Evolutionary conservation across 1,284 basidiomycete genomes (phyloP).

Genomic region (Athelia sp.): DNA sequence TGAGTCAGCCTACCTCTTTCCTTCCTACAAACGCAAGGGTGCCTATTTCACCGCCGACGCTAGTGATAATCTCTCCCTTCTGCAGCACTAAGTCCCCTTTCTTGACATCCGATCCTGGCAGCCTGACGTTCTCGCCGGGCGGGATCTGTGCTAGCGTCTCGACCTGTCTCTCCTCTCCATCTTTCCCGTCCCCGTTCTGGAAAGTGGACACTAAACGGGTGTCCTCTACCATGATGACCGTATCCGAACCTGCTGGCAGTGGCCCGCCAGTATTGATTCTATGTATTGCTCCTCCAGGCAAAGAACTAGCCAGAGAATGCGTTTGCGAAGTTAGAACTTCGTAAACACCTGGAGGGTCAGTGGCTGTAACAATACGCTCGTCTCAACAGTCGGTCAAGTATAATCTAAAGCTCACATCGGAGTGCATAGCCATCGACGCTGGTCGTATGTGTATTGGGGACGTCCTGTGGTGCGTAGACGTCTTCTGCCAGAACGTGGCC

Average conservation of each 20-base stretch:
- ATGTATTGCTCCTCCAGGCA: conserved; percentile 56
- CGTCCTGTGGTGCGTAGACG: conserved; percentile 57
- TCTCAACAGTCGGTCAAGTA: not conserved
- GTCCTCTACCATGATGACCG: conserved; percentile 91
- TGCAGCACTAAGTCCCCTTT: conserved; percentile 65
- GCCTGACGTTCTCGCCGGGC: conserved; percentile 68
- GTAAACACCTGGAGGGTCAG: conserved; percentile 61
- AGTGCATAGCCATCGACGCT: conserved; percentile 89
- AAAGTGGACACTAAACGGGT: conserved; percentile 61
- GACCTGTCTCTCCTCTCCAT: conserved; percentile 66
- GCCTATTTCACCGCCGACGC: conserved; percentile 81
- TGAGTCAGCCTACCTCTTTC: conserved; percentile 44
- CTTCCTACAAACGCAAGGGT: conserved; percentile 77
- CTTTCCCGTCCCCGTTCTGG: conserved; percentile 37
- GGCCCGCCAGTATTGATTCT: conserved; percentile 79
- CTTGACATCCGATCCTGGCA: conserved; percentile 69
- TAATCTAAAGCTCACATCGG: conserved; percentile 39
- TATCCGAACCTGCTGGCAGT: conserved; percentile 68
- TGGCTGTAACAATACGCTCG: conserved; percentile 32
- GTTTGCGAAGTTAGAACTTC: conserved; percentile 62
- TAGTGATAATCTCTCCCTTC: conserved; percentile 55
- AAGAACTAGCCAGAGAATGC: conserved; percentile 29
- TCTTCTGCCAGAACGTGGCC: conserved; percentile 77
- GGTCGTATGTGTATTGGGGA: conserved; percentile 64
- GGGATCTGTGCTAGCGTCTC: conserved; percentile 62